Evolutionary conservation across 345 rosid species (phyloP), one percentile per base, ranked within the genome.

Genomic region (Angophora floribunda): DNA sequence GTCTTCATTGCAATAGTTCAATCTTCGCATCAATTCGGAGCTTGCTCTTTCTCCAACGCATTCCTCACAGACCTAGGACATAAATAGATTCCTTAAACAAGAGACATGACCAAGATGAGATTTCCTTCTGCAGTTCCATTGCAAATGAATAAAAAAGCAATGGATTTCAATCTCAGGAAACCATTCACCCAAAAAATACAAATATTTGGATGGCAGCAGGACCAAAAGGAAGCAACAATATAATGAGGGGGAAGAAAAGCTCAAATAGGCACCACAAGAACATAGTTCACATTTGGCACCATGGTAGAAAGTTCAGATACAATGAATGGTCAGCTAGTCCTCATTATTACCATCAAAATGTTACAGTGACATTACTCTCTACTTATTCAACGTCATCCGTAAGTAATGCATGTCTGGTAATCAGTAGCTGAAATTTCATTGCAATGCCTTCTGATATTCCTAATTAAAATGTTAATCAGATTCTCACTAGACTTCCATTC

Each of bases 1-100:
- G 89, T 98, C 95, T 91, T 93, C 97, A 82, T 96, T 90, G 53
- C 92, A 92, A 91, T 98, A 97, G 89, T 91, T 96, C 88, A 98
- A 98, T 91, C 95, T 98, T 92, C 93, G 92, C 96, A 96, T 95
- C 93, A 98, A 92, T 91, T 95, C 96, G 78, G 96, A 94, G 93
- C 98, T 96, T 89, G 96, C 99, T 92, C 94, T 94, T 87, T 98
- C 99, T 91, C 99, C 99, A 52, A 97, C 95, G 95, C 99, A 98
- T 65, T 92, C 96, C 92, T 93, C 97, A 75, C 99, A 98, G 75
- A 94, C 89, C 99, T 98, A 90, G 90, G 49, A 75, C 84, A 75
- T 41, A 75, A 75, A 75, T 75, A 75, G 84, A 75, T 75, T 75
- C 84, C 84, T 75, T 75, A 75, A 36, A 41, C 84, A 75, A 75